Evolutionary conservation across 345 rosid species (phyloP), one percentile per base, ranked within the genome.

Genomic region (Stellera chamaejasme): DNA sequence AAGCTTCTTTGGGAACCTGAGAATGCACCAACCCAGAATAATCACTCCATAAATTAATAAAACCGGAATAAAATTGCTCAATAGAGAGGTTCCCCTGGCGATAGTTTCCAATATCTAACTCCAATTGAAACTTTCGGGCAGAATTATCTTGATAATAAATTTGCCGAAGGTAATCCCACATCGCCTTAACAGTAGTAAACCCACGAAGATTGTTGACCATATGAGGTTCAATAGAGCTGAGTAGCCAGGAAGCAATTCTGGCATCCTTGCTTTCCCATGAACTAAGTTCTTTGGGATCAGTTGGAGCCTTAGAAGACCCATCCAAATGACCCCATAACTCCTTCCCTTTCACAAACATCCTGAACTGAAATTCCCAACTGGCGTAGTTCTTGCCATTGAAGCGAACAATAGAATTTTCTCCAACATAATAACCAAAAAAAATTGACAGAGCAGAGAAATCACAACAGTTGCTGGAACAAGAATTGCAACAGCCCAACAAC

Each of bases 131-230:
- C 11, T 14, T 45, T 45, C 11, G 13, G 4, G 14, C 48, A 45
- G 13, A 5, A 14, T 45, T 45, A 4, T 45, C 48, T 45, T 45
- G 48, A 45, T 45, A 7, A 14, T 28, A 57, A 57, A 59, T 26
- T 3, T n/a, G 44, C 50, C 41, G 11, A 12, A 50, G 58, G 13
- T 61, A 43, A 61, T 61, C 57, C 50, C 65, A 61, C 65, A 61
- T 61, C 12, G 19, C n/a, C 42, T 52, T 51, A 14, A 13, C 43
- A 51, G 50, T 52, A 11, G 50, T 52, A 43, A 51, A 61, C 7
- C 13, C 3, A 10, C 54, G 8, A 27, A 59, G 49, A 47, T 59
- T 59, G 63, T 59, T 59, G 26, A 59, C 53, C 44, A 47, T 59
- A 49, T 48, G 63, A 2, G 54, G 54, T 27, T 59, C 43, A 25